phyloP scores from a whole-genome alignment of 106 monocot genomes.

The Posidonia australis region DNA sequence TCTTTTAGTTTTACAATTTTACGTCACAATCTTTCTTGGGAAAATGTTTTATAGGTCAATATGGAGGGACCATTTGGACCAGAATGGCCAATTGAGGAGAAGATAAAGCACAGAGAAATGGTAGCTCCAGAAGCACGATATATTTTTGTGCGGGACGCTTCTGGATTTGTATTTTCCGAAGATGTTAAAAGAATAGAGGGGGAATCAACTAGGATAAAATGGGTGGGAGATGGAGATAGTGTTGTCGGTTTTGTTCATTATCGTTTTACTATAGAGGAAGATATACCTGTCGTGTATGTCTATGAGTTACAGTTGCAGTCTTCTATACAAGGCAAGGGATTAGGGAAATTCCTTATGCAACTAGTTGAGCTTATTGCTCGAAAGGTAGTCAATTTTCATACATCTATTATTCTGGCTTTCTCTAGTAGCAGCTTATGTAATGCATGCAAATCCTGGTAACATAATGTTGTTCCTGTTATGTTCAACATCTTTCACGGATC shows the following conservation, averaged over 20 bases:
- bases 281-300: constrained; percentile 80
- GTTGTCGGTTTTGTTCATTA: constrained; percentile 82
- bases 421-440: not conserved
- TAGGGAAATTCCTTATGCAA: constrained; percentile 95
- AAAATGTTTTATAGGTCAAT: constrained; percentile 38
- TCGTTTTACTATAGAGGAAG: constrained; percentile 76
- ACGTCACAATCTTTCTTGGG: not conserved
- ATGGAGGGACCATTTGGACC: constrained; percentile 73
- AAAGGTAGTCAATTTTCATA: constrained; percentile 46
- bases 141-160: constrained; percentile 46
- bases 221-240: constrained; percentile 30
- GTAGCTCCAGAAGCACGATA: constrained; percentile 76
- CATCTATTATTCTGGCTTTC: not conserved
- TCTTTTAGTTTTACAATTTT: not conserved
- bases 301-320: constrained; percentile 84
- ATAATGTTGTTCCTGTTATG: too few relatives aligned
- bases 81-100: constrained; percentile 82
- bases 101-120: constrained; percentile 80
- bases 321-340: constrained; percentile 57
- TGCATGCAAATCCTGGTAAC: too few relatives aligned
- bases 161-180: constrained; percentile 7
- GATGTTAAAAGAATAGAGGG: constrained; percentile 14
- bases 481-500: too few relatives aligned
- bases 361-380: constrained; percentile 77
- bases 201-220: constrained; percentile 10